Evolutionary conservation across 2,329 filamentous ascomycete species (phyloP), one percentile per base, ranked within the genome.

Genomic region (Parafenestella ontariensis): DNA sequence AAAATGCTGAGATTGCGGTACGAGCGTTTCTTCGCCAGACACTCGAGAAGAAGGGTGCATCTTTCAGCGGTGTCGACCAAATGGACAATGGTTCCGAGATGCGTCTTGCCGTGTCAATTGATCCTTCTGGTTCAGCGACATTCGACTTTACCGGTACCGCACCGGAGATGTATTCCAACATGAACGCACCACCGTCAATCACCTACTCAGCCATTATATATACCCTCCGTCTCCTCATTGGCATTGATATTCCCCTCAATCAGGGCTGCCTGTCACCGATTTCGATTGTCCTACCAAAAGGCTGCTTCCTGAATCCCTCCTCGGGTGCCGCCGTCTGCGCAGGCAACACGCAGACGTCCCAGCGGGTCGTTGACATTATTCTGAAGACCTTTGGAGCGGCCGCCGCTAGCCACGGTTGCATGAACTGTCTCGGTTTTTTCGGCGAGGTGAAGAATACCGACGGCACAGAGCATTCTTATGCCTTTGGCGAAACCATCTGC

Each of bases 141-240:
- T 79, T 79, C 54, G 76, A 79, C 53, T 79, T 79, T 59, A 73
- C 73, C 0, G 77, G 77, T 21, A 79, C 77, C 2, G 72, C 71
- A 2, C 54, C 58, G 23, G 73, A 78, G 51, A 65, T 63, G 1
- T 75, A 67, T 44, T 65, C 66, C 49, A 71, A 68, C 51, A 63
- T 66, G 49, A 79, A 80, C 52, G 74, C 76, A 0, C 77, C 77
- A 1, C 61, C 65, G 20, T 71, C 74, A 6, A 76, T 79, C 51
- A 68, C 69, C 8, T 70, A 75, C 46, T 76, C 70, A 1, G 74
- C 66, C 5, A 64, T 53, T 26, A 42, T 69, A 11, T 71, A 75
- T 45, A 49, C 47, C 11, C 61, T 75, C 1, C 66, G 72, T 24
- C 64, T 60, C 13, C 64, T 75, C 18, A 69, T 75, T 40, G 58